A percentile compares a stretch with the other conserved stretches of the same genome.
These are phyloP conservation scores for Cladorrhinum sp. DNA, from an alignment of 2,329 filamentous ascomycete genomes.

Conservation along the genomic window DNA sequence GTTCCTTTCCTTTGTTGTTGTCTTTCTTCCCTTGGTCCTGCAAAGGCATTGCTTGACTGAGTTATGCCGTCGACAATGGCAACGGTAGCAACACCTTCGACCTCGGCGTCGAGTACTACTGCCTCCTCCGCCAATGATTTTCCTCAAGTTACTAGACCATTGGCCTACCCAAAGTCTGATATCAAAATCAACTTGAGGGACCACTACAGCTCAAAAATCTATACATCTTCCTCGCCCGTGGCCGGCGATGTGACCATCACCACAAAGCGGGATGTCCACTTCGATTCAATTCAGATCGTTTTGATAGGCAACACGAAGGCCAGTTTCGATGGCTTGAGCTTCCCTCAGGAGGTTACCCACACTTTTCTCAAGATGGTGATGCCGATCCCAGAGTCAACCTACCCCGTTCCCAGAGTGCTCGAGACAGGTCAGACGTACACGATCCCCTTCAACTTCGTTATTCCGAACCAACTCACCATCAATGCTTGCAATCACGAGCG, in stretches of 20 bases:
- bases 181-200: constrained; percentile 51
- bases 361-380: constrained; percentile 56
- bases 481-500: constrained; percentile 53
- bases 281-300: constrained; percentile 51
- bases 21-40: neutral
- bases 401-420: constrained; percentile 48
- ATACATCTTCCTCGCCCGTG: constrained; percentile 53
- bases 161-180: constrained; percentile 33
- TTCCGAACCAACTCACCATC: constrained; percentile 56
- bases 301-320: constrained; percentile 52
- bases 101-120: constrained; percentile 10
- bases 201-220: constrained; percentile 54
- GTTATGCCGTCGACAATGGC: constrained; percentile 2
- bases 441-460: constrained; percentile 58
- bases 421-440: constrained; percentile 47
- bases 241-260: constrained; percentile 48
- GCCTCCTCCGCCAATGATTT: constrained; percentile 7
- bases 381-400: constrained; percentile 47
- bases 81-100: constrained; percentile 4
- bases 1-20: neutral
- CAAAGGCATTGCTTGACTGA: neutral
- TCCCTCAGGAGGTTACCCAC: constrained; percentile 47
- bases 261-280: constrained; percentile 44
- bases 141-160: constrained; percentile 8
- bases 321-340: constrained; percentile 49